These are phyloP conservation scores for Baudoinia panamericana DNA, from an alignment of 495 filamentous ascomycete species.

Conservation along the genomic window DNA sequence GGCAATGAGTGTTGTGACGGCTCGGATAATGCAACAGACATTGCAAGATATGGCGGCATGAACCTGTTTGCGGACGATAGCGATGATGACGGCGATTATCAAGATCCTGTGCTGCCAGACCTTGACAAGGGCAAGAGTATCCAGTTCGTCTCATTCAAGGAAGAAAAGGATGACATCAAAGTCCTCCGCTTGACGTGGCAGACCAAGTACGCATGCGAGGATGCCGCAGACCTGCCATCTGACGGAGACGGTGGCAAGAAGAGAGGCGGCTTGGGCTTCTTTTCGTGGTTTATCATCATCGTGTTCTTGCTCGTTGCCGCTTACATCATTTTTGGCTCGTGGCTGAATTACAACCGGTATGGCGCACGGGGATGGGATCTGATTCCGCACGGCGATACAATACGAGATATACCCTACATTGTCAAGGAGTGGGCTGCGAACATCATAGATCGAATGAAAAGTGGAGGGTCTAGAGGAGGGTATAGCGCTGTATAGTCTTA, in stretches of 20 bases:
- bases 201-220: conserved; percentile 75
- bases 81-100: conserved; percentile 27
- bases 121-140: conserved; percentile 44
- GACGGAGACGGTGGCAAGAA: conserved; percentile 28
- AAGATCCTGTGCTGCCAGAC: conserved; percentile 25
- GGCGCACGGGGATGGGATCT: conserved; percentile 92
- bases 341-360: conserved; percentile 97
- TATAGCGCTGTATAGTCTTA: conserved; percentile 74
- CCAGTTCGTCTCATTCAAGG: conserved; percentile 54
- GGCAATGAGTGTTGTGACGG: conserved; percentile 50
- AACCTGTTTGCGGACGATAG: conserved; percentile 22
- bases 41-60: conserved; percentile 20
- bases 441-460: conserved; percentile 68
- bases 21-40: conserved; percentile 26
- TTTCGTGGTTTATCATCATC: conserved; percentile 93
- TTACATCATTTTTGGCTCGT: conserved; percentile 95
- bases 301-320: conserved; percentile 73
- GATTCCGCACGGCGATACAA: conserved; percentile 80
- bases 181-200: conserved; percentile 65
- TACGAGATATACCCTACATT: conserved; percentile 85
- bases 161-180: conserved; percentile 35
- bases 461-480: conserved; percentile 60
- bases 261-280: conserved; percentile 68
- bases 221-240: conserved; percentile 22
- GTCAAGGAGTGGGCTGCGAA: conserved; percentile 72